Percentiles rank a stretch among this genome's conserved stretches.
These are phyloP conservation scores for Periconia digitata DNA, from an alignment of 2,329 filamentous ascomycete genomes.

Conservation along the genomic window DNA sequence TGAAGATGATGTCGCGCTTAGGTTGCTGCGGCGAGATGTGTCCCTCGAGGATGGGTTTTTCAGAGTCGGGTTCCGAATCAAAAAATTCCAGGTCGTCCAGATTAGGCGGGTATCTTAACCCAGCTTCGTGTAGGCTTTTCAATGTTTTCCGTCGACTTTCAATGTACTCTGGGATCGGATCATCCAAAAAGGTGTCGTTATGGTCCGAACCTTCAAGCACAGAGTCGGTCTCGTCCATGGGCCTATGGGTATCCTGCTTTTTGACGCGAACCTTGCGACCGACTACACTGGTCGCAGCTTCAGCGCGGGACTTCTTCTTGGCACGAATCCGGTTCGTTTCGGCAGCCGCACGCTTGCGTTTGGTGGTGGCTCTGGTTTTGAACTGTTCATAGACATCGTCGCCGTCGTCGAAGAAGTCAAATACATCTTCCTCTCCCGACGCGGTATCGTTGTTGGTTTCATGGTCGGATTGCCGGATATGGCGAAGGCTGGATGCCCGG, in stretches of 20 bases:
- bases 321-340: conserved; percentile 53
- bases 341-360: conserved; percentile 55
- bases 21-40: conserved; percentile 64
- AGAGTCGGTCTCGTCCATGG: conserved; percentile 23
- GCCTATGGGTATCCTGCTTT: conserved; percentile 12
- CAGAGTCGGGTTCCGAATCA: conserved; percentile 63
- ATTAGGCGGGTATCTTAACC: conserved; percentile 74
- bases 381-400: conserved; percentile 64
- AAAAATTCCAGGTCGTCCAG: conserved; percentile 77
- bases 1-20: conserved; percentile 75
- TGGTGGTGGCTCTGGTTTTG: conserved; percentile 60
- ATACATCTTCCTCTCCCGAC: conserved; percentile 12
- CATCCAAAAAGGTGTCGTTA: conserved; percentile 55
- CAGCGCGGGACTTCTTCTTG: conserved; percentile 50
- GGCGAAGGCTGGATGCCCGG: too few relatives aligned
- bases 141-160: conserved; percentile 68
- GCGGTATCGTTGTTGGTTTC: conserved; percentile 4
- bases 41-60: conserved; percentile 69
- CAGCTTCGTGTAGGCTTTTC: conserved; percentile 67
- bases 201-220: conserved; percentile 47
- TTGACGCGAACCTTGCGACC: conserved; percentile 33
- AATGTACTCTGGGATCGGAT: conserved; percentile 72
- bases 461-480: conserved; percentile 1
- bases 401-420: conserved; percentile 51
- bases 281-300: conserved; percentile 46